These are phyloP conservation scores for Xanthoconium stramineum DNA, from an alignment of 768 basidiomycete genomes.

Conservation along the genomic window DNA sequence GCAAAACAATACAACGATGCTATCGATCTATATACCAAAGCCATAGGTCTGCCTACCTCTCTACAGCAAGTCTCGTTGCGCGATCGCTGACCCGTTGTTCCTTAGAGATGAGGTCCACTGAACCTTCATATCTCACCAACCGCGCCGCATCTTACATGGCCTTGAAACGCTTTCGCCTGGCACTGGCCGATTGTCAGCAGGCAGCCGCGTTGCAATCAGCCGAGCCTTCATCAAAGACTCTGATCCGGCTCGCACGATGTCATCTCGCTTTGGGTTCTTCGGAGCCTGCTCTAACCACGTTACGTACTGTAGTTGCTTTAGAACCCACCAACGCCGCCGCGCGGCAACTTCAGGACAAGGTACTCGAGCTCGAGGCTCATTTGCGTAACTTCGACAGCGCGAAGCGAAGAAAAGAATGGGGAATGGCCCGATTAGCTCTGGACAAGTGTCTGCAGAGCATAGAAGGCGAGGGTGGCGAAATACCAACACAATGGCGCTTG, in stretches of 20 bases:
- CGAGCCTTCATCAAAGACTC: slow-evolving; percentile 68
- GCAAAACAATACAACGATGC: slow-evolving; percentile 61
- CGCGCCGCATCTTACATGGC: slow-evolving; percentile 86
- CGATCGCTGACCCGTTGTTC: slow-evolving; percentile 4
- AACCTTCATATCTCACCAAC: slow-evolving; percentile 80
- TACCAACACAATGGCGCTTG: slow-evolving; percentile 75
- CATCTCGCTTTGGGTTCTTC: slow-evolving; percentile 77
- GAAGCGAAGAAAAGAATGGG: slow-evolving; percentile 64
- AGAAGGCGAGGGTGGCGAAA: slow-evolving; percentile 71
- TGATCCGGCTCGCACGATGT: slow-evolving; percentile 79
- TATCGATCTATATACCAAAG: slow-evolving; percentile 71
- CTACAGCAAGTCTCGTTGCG: slow-evolving; percentile 20
- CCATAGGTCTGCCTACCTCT: slow-evolving; percentile 50
- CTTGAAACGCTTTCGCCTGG: slow-evolving; percentile 69
- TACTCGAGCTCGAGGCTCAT: slow-evolving; percentile 60
- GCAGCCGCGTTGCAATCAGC: slow-evolving; percentile 64
- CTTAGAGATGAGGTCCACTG: slow-evolving; percentile 55
- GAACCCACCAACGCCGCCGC: slow-evolving; percentile 64
- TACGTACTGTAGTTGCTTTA: slow-evolving; percentile 56
- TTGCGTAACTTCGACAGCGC: slow-evolving; percentile 61
- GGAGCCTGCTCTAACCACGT: slow-evolving; percentile 61
- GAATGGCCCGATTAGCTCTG: slow-evolving; percentile 70
- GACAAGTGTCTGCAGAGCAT: slow-evolving; percentile 73
- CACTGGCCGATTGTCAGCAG: slow-evolving; percentile 75
- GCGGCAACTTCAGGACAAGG: slow-evolving; percentile 57